Conservation (phyloP, 139 green algal genomes). For the Chlorella sp. region DNA sequence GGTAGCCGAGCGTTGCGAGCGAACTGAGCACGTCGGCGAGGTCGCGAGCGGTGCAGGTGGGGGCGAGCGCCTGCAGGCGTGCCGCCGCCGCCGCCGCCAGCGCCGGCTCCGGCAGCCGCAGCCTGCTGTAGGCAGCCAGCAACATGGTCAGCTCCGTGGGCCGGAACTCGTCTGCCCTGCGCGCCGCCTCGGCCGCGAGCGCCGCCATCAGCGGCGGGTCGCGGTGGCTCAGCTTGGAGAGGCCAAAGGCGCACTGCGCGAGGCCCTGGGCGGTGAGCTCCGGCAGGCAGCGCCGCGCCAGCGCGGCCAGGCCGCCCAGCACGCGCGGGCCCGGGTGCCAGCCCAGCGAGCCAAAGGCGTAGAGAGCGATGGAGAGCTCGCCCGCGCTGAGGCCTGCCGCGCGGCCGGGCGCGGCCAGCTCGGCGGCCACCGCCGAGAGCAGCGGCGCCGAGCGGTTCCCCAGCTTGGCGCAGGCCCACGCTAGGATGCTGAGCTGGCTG, state of each 20-base stretch:
- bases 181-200: background rate
- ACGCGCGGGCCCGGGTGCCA: background rate
- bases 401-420: background rate
- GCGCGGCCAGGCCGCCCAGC: background rate
- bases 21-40: background rate
- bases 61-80: slow-evolving; percentile 1
- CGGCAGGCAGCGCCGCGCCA: background rate
- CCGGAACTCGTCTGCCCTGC: background rate
- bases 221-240: background rate
- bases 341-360: slow-evolving; percentile 4
- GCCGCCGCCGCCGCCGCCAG: background rate
- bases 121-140: too few relatives aligned
- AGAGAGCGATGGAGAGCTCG: slow-evolving; percentile 10
- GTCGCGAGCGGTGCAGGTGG: background rate
- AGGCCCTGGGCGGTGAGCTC: slow-evolving; percentile 14
- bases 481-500: background rate
- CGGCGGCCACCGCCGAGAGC: background rate
- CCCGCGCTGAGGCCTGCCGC: background rate
- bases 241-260: slow-evolving; percentile 13
- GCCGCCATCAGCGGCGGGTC: background rate
- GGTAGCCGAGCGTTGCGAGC: slow-evolving; percentile 8
- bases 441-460: background rate
- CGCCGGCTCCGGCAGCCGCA: background rate
- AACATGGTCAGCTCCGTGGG: too few relatives aligned
- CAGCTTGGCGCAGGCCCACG: slow-evolving; percentile 10